phyloP scores from a whole-genome alignment of 1,284 basidiomycete species.

The Rhodotorula sp. region DNA sequence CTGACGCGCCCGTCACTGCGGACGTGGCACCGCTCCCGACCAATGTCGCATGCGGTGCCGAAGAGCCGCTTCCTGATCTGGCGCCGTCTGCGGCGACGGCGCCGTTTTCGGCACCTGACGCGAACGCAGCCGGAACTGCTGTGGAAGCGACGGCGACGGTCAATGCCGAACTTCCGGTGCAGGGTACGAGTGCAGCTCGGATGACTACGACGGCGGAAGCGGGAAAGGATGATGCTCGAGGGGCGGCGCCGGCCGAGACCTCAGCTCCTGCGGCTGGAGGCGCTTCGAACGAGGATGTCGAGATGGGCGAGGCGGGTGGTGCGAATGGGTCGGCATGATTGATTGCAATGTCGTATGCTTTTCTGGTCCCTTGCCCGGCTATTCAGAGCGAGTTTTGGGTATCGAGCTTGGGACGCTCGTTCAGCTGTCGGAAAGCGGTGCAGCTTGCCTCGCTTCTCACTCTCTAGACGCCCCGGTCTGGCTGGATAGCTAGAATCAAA shows the following conservation, averaged over 20 bases:
- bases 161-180: slow-evolving; percentile 18
- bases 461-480: neutral
- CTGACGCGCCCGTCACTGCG: slow-evolving; percentile 15
- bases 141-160: neutral
- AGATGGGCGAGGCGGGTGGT: slow-evolving; percentile 8
- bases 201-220: slow-evolving; percentile 31
- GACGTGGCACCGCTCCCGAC: slow-evolving; percentile 10
- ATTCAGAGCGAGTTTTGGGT: neutral
- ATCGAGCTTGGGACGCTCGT: neutral
- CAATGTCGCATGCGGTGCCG: slow-evolving; percentile 20
- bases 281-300: slow-evolving; percentile 10
- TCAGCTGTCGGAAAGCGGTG: neutral
- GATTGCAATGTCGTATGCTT: slow-evolving; percentile 5
- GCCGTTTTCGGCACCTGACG: neutral
- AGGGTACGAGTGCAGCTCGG: slow-evolving; percentile 37
- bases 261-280: too few species aligned
- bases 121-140: neutral
- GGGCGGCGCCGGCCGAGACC: neutral
- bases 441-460: neutral
- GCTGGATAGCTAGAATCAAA: neutral
- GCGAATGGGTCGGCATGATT: slow-evolving; percentile 4
- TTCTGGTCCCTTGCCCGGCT: neutral
- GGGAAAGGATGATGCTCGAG: slow-evolving; percentile 26
- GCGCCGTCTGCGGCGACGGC: neutral
- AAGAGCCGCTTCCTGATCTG: slow-evolving; percentile 10